Evolutionary conservation across 2,329 filamentous ascomycete genomes (phyloP).

Genomic region (Colletotrichum neosansevieriae): DNA sequence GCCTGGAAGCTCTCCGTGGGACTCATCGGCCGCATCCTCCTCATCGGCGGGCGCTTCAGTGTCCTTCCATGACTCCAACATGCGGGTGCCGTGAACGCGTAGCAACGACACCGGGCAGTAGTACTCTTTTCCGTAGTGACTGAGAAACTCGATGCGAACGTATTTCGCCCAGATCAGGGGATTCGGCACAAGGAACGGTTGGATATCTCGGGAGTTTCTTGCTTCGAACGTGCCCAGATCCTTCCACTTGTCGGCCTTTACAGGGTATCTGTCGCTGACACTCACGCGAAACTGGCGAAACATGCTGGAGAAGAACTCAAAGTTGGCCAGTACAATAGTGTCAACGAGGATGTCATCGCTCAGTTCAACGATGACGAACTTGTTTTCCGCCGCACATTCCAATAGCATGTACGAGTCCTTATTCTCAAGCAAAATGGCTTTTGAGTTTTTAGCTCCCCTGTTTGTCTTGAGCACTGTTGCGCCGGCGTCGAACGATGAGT

Average conservation of each 20-base stretch:
- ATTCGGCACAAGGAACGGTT: constrained; percentile 93
- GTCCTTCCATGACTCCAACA: constrained; percentile 93
- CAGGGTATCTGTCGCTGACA: constrained; percentile 94
- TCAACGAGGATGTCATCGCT: constrained; percentile 90
- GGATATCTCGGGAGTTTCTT: constrained; percentile 91
- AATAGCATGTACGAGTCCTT: constrained; percentile 99
- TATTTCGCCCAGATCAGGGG: constrained; percentile 97
- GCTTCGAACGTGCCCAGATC: constrained; percentile 90
- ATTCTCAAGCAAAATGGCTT: constrained; percentile 92
- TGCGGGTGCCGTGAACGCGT: constrained; percentile 93
- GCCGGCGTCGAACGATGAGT: constrained; percentile 96
- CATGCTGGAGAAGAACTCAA: constrained; percentile 99
- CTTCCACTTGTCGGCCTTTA: constrained; percentile 92
- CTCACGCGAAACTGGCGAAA: constrained; percentile 91
- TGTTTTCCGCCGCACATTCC: constrained; percentile 86
- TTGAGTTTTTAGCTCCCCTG: constrained; percentile 85
- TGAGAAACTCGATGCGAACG: constrained; percentile 89
- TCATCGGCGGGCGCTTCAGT: constrained; percentile 73
- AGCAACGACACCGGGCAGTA: constrained; percentile 94
- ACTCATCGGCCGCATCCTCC: constrained; percentile 66
- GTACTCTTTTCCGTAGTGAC: constrained; percentile 95
- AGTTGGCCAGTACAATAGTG: constrained; percentile 97
- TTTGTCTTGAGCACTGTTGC: constrained; percentile 94
- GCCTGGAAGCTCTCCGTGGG: neutral
- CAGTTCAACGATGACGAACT: constrained; percentile 94